These are phyloP conservation scores for Magnolia officinalis DNA, from an alignment of 164 flowering plant species.

Conservation along the genomic window DNA sequence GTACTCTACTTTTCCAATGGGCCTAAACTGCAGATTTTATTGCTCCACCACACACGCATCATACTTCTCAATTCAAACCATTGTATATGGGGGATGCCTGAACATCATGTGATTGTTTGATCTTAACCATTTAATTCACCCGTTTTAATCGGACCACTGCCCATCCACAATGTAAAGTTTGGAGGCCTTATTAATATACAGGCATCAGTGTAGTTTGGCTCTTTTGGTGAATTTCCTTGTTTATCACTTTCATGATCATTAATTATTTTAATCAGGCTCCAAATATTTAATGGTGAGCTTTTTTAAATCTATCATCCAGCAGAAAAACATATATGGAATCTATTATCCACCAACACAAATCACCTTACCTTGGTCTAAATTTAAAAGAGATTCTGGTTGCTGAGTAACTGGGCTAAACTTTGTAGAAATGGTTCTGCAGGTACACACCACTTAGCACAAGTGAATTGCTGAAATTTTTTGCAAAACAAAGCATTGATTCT, in stretches of 20 bases:
- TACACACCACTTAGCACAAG: constrained; percentile 78
- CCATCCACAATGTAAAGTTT: too few species aligned
- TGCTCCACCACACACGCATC: too few species aligned
- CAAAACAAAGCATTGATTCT: constrained; percentile 69
- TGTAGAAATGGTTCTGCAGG: constrained; percentile 38
- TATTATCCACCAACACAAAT: background rate
- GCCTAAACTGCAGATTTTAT: too few species aligned
- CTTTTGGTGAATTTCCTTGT: background rate
- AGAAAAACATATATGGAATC: background rate
- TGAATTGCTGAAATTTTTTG: constrained; percentile 66
- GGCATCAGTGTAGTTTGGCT: background rate
- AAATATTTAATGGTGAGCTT: too few species aligned
- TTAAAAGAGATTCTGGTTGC: background rate
- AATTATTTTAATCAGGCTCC: background rate
- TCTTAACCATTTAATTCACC: too few species aligned
- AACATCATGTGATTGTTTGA: too few species aligned
- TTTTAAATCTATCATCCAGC: background rate
- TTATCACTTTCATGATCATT: background rate
- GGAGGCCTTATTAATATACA: too few species aligned
- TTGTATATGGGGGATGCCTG: too few species aligned
- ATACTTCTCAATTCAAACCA: too few species aligned
- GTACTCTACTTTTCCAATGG: background rate
- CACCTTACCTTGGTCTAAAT: too few species aligned
- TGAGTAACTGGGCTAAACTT: background rate
- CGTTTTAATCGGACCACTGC: too few species aligned